Evolutionary conservation across 2,329 filamentous ascomycete species (phyloP), one percentile per base, ranked within the genome.

Genomic region (Colletotrichum echinochloae): DNA sequence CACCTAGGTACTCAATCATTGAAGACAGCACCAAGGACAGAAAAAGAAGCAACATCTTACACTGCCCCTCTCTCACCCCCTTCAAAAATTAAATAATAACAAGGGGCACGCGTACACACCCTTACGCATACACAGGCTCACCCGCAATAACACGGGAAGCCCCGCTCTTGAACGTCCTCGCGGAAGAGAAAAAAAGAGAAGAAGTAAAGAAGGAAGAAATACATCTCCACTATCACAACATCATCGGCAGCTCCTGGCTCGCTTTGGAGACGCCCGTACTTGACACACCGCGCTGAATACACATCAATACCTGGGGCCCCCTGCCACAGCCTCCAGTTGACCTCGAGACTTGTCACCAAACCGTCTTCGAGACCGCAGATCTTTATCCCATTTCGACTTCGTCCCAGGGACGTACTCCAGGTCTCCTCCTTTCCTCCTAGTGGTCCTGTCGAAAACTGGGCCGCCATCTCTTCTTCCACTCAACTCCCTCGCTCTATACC

Each of bases 271-370:
- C 67, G 46, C 59, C 46, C 48, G 51, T 51, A 52, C 56, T 61
- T 61, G 56, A 18, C 51, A 70, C 56, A 70, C 49, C 63, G 63
- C 67, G 48, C 48, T 37, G 37, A 59, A 63, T 70, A 33, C 51
- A 51, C 30, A 52, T 56, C 62, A 52, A 66, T 56, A 49, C 65
- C 60, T 51, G 68, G 68, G 64, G 52, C 52, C 30, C 61, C 68
- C 65, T 69, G 68, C 68, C 52, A 63, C 68, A 46, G 26, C 57
- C 63, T 55, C 66, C 57, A 68, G 62, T 69, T 62, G 68, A 71
- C 54, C 65, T 71, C 65, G 67, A 72, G 59, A 67, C 66, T 66
- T 70, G 60, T 66, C 66, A 54, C 70, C 62, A 62, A 62, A 70
- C 37, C 26, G 62, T 63, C 59, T 52, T 66, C 62, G 52, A 59